phyloP scores from a whole-genome alignment of 345 rosid species.

The Orychophragmus violaceus region DNA sequence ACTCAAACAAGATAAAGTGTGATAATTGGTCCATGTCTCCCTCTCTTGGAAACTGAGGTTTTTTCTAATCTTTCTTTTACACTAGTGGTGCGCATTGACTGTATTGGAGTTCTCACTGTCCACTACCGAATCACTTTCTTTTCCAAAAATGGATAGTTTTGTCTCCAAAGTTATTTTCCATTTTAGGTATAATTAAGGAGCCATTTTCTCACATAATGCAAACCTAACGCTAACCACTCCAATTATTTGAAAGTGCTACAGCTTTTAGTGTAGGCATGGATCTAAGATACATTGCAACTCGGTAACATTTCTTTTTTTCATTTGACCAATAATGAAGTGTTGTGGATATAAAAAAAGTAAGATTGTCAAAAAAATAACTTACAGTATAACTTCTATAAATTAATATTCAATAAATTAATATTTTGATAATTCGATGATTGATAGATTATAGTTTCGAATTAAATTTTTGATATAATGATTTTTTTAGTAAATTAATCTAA shows the following conservation, averaged over 20 bases:
- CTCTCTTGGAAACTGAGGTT: constrained; percentile 5
- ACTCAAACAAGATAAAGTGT: constrained; percentile 7
- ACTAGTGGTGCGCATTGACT: constrained; percentile 2
- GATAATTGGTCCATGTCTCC: constrained; percentile 25
- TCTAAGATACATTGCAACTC: background rate
- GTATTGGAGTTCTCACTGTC: background rate
- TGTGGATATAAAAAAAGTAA: background rate
- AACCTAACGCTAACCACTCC: background rate
- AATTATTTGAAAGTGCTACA: background rate
- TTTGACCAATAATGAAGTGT: background rate
- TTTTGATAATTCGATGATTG: no score
- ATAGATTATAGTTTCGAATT: no score
- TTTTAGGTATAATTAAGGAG: constrained; percentile 26
- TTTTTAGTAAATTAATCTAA: no score
- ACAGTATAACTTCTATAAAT: no score
- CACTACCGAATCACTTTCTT: constrained; percentile 13
- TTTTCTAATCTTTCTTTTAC: background rate
- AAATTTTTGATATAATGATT: no score
- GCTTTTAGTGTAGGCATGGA: background rate
- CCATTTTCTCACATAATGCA: background rate
- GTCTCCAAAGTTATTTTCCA: constrained; percentile 16
- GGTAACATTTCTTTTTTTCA: background rate
- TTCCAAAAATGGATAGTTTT: constrained; percentile 38
- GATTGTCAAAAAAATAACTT: no score
- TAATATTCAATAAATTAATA: no score